Evolutionary conservation across 2,329 filamentous ascomycete species (phyloP), one percentile per base, ranked within the genome.

Genomic region (Hortaea werneckii): DNA sequence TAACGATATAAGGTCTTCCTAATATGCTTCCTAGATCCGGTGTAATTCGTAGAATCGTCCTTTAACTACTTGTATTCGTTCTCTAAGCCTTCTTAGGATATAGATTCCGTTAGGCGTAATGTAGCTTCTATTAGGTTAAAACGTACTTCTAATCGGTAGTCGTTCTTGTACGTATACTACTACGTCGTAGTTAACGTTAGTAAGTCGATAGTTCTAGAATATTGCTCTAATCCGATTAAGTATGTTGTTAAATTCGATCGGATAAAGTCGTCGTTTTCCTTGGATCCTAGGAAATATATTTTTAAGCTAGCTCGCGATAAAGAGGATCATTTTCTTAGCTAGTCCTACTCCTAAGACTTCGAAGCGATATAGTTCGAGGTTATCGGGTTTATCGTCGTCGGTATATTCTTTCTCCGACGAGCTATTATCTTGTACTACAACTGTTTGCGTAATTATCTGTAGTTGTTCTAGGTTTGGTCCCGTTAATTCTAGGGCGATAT

Each of bases 121-220:
- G 12, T 52, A 52, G 2, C 45, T 29, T 41, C 20, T 37, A 26
- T 29, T n/a, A 2, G 8, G 8, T 10, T 34, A 34, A 27, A 52
- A 49, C 7, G 12, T 27, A 30, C 50, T 50, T 39, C 50, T 40
- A 9, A 52, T 28, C 29, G 27, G 50, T 40, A 42, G 29, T 11
- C 13, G 5, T 27, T 52, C 45, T 35, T 30, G 6, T 37, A 52
- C 13, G 20, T 46, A 48, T 3, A 13, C 9, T 11, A 29, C 29
- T n/a, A 13, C 12, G 29, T 42, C 29, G 37, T 45, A 45, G 1
- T 45, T 27, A 2, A 35, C 11, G 6, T 37, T 41, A 29, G 45
- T 12, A 20, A 41, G 29, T 43, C 37, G 7, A 39, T 53, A 42
- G 26, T 47, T 43, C 48, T 42, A 52, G 34, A 52, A 52, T 27